These are phyloP conservation scores for Brasenia schreberi DNA, from an alignment of 164 flowering plant genomes.

Conservation along the genomic window DNA sequence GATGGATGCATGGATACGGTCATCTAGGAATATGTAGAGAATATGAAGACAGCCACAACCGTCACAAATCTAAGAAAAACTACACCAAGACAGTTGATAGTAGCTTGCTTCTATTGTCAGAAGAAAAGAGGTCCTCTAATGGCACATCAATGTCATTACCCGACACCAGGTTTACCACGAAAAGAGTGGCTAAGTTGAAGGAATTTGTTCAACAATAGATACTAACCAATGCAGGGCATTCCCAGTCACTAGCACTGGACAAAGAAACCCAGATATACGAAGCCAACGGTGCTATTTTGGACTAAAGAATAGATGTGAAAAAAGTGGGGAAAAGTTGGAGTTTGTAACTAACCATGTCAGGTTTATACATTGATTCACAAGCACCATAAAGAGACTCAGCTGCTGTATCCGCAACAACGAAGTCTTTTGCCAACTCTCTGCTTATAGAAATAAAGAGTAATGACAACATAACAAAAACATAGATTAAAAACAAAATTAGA, in stretches of 20 bases:
- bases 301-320: background rate
- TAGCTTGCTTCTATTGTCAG: too few relatives aligned
- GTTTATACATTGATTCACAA: constrained; percentile 90
- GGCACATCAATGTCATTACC: too few relatives aligned
- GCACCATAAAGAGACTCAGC: constrained; percentile 96
- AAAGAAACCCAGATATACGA: background rate
- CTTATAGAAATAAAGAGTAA: background rate
- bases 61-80: background rate
- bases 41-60: too few relatives aligned
- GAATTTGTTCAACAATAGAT: background rate
- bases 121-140: too few relatives aligned
- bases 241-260: background rate
- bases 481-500: too few relatives aligned
- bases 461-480: too few relatives aligned
- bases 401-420: constrained; percentile 93
- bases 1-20: background rate
- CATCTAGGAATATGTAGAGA: too few relatives aligned
- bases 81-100: background rate
- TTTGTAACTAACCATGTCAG: constrained; percentile 68
- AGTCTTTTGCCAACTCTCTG: constrained; percentile 96
- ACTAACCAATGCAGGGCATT: background rate
- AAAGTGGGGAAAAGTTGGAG: background rate
- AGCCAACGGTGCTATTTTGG: background rate
- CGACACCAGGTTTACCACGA: background rate
- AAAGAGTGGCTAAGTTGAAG: background rate